Base-by-base conservation (phyloP, 805 yeast genomes). In the Yarrowia deformans region DNA sequence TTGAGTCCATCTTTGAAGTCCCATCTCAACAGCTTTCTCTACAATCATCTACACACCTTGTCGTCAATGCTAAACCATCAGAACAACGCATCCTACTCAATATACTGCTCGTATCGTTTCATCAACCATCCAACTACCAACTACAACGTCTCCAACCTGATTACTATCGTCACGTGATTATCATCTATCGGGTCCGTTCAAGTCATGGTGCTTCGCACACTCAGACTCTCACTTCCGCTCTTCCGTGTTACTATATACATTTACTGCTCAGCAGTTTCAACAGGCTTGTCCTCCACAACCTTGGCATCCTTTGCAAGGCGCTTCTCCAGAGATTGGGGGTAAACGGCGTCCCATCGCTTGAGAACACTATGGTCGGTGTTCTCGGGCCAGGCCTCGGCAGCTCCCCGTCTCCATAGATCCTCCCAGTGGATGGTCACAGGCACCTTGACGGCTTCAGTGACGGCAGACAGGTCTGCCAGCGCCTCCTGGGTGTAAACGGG, bases 401-500 rank as follows among this genome's bases (percentile, higher is more conserved):
- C 93, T 58, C 98, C 98, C 79, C 87, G 87, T 78, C 97, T 85
- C 96, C 97, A 93, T 67, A 85, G 81, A 72, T 87, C 87, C 74
- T 92, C 97, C 98, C 98, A 93, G 73, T 82, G 84, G 32, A 92
- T 81, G 55, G 81, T 84, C 46, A 88, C 81, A 69, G 71, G 68
- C 35, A 50, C 68, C 18, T 70, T 82, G 71, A 88, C 82, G 71
- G 87, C 89, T 69, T 89, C 93, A n/a, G 89, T 81, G 12, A 88
- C 88, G 66, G 87, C 83, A 40, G 87, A 80, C 72, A 93, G 80
- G 79, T 93, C 98, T 7, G 97, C 91, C 37, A 91, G 92, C 0
- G 97, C 90, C 78, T 93, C 98, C 78, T 91, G 97, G 13, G 96
- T 83, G 79, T 89, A 91, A 0, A 95, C 88, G 34, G 98, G 98